Percentiles rank a stretch among this genome's conserved stretches.
Evolutionary conservation across 2,329 filamentous ascomycete genomes (phyloP).

Genomic region (Trichoderma semiorbis): DNA sequence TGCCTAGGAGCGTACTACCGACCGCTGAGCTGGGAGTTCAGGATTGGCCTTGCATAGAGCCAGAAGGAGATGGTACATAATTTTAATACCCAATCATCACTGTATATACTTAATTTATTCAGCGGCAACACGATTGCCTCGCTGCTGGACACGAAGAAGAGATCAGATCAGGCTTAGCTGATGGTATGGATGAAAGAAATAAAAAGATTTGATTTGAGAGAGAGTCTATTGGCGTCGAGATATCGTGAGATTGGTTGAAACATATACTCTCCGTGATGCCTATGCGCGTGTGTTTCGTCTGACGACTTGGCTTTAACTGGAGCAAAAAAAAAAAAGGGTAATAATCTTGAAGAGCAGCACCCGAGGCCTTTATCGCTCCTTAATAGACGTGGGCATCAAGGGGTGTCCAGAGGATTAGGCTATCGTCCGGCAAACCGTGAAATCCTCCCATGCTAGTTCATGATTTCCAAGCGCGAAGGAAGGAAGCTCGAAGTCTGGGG

Average conservation of each 20-base stretch:
- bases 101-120: conserved; percentile 14
- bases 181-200: background rate
- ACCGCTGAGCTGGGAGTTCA: conserved; percentile 7
- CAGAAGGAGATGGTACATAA: background rate
- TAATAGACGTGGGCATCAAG: background rate
- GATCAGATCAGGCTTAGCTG: background rate
- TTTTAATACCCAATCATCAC: conserved; percentile 16
- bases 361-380: background rate
- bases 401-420: background rate
- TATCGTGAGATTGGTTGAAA: background rate
- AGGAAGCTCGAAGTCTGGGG: background rate
- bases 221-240: background rate
- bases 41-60: conserved; percentile 13
- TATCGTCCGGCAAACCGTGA: background rate
- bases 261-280: background rate
- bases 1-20: background rate
- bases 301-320: background rate
- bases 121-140: background rate
- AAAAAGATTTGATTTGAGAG: background rate
- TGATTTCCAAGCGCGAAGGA: background rate
- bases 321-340: background rate
- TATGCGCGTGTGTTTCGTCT: background rate
- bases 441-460: background rate
- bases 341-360: background rate
- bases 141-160: background rate